Percentiles rank a stretch among this genome's conserved stretches.
Conservation (phyloP, 2,329 filamentous ascomycete genomes). For the Orbilia oligospora region DNA sequence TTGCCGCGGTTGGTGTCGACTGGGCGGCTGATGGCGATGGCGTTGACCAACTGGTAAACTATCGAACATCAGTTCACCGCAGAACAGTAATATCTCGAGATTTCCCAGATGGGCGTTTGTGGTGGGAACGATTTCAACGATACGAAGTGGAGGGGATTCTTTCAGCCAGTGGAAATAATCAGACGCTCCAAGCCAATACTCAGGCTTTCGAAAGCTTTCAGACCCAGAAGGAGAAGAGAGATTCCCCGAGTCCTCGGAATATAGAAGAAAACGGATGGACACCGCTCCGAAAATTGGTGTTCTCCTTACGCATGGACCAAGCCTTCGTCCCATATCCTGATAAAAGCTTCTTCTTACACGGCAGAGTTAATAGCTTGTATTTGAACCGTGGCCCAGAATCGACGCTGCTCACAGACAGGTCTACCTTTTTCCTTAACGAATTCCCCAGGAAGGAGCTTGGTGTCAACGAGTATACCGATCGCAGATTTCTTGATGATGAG, state of each 20-base stretch:
- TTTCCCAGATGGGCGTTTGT: background rate
- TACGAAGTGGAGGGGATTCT: slow-evolving; percentile 39
- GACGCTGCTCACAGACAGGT: slow-evolving; percentile 55
- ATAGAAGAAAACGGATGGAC: background rate
- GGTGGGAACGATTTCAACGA: slow-evolving; percentile 24
- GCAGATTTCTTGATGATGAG: slow-evolving; percentile 39
- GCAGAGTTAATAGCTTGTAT: slow-evolving; percentile 44
- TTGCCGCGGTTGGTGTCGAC: slow-evolving; percentile 17
- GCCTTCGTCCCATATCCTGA: slow-evolving; percentile 36
- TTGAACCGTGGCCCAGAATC: slow-evolving; percentile 35
- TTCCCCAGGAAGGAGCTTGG: slow-evolving; percentile 30
- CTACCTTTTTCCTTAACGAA: slow-evolving; percentile 22
- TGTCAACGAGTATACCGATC: slow-evolving; percentile 14
- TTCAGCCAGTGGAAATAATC: slow-evolving; percentile 52
- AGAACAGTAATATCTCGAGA: slow-evolving; percentile 12
- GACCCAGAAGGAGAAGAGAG: background rate
- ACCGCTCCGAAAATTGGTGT: slow-evolving; percentile 12
- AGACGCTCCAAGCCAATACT: slow-evolving; percentile 38
- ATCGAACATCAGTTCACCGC: slow-evolving; percentile 31
- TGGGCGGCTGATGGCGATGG: slow-evolving; percentile 28
- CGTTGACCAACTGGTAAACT: slow-evolving; percentile 11
- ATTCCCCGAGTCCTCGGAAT: background rate
- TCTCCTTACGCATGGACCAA: slow-evolving; percentile 34
- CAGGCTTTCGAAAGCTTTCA: slow-evolving; percentile 17
- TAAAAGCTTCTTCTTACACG: slow-evolving; percentile 51